Percentiles rank a stretch among this genome's conserved stretches.
phyloP scores from a whole-genome alignment of 352 stramenopile species.

The Globisporangium uncinulatum region DNA sequence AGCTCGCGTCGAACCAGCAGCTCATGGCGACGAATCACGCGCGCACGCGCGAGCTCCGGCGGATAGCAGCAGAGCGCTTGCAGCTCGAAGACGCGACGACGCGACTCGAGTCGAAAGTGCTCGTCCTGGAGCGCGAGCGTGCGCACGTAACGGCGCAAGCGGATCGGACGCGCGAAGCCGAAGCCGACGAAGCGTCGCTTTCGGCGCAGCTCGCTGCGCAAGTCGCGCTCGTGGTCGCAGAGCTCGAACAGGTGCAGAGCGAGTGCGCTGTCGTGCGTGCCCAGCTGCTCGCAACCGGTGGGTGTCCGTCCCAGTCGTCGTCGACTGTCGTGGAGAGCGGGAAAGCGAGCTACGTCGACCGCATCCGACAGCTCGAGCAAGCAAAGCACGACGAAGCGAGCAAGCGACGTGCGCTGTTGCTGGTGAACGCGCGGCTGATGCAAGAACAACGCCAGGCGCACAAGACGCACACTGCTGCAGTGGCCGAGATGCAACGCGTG shows the following conservation, averaged over 20 bases:
- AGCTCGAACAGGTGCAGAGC: slow-evolving; percentile 39
- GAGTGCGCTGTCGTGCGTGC: slow-evolving; percentile 35
- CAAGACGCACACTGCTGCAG: slow-evolving; percentile 22
- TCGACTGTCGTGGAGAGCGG: slow-evolving; percentile 7
- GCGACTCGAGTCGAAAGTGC: slow-evolving; percentile 38
- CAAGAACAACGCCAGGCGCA: slow-evolving; percentile 59
- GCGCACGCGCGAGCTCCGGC: slow-evolving; percentile 29
- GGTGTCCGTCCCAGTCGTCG: too few relatives aligned
- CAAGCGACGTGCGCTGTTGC: slow-evolving; percentile 55
- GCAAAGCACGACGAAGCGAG: slow-evolving; percentile 33
- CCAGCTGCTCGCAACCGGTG: slow-evolving; percentile 2
- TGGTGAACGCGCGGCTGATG: slow-evolving; percentile 62
- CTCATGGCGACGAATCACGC: slow-evolving; percentile 31
- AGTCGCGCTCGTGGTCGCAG: slow-evolving; percentile 27
- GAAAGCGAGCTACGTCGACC: slow-evolving; percentile 35
- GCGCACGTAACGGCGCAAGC: slow-evolving; percentile 30
- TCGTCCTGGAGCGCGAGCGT: slow-evolving; percentile 45
- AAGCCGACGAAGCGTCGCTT: slow-evolving; percentile 23
- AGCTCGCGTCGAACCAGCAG: slow-evolving; percentile 36
- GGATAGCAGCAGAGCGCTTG: slow-evolving; percentile 15
- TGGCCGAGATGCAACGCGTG: slow-evolving; percentile 25
- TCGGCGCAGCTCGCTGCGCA: slow-evolving; percentile 38
- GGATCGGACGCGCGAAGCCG: slow-evolving; percentile 22
- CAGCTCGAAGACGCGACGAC: slow-evolving; percentile 28
- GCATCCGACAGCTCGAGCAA: slow-evolving; percentile 47